phyloP scores from a whole-genome alignment of 441 rosid species.

The Pelargonium fulgidum region DNA sequence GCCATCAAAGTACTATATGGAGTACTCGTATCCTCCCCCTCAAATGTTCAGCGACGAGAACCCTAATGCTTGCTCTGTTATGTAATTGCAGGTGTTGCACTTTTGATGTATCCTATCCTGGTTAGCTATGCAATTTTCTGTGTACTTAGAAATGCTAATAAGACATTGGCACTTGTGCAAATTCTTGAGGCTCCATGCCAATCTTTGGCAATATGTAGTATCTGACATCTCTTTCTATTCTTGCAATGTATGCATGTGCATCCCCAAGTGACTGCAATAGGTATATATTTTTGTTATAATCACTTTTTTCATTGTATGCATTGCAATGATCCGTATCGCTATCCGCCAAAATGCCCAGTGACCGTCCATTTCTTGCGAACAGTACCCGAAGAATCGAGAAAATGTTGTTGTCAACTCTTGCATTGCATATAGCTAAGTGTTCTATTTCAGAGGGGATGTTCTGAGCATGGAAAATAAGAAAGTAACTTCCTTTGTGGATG shows the following conservation, averaged over 20 bases:
- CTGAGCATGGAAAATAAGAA: too few species aligned
- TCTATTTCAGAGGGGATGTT: too few species aligned
- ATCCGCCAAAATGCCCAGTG: too few species aligned
- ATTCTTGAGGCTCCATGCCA: not conserved
- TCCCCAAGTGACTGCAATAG: too few species aligned
- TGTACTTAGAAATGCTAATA: slow-evolving; percentile 16
- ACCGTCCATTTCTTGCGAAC: too few species aligned
- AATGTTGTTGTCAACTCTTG: too few species aligned
- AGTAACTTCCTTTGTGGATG: too few species aligned
- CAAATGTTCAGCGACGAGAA: slow-evolving; percentile 48
- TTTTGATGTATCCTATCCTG: not conserved
- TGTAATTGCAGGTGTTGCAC: slow-evolving; percentile 22
- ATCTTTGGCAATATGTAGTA: not conserved
- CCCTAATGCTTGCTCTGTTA: slow-evolving; percentile 41
- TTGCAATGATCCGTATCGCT: too few species aligned
- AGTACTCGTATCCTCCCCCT: slow-evolving; percentile 24
- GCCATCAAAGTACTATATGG: slow-evolving; percentile 28
- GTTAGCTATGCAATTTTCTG: slow-evolving; percentile 8
- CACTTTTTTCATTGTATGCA: too few species aligned
- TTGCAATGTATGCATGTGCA: not conserved
- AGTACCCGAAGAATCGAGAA: too few species aligned
- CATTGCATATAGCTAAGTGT: too few species aligned
- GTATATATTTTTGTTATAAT: too few species aligned
- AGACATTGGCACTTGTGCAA: not conserved
- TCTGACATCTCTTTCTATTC: not conserved